phyloP scores from a whole-genome alignment of 2,329 filamentous ascomycete genomes.

The Epichloe sibirici region DNA sequence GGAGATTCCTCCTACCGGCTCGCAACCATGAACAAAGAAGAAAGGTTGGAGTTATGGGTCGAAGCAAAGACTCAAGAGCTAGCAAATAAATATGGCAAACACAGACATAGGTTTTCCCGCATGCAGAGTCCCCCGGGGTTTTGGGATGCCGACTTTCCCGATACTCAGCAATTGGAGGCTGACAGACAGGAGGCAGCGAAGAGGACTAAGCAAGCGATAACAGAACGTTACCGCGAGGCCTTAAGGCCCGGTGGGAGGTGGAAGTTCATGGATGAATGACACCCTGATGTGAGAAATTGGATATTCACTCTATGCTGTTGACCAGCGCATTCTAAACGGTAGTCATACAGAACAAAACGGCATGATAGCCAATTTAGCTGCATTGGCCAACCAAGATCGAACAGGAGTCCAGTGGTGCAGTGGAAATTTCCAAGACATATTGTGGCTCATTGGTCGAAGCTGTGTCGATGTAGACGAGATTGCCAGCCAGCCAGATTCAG shows the following conservation, averaged over 20 bases:
- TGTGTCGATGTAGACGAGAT: too few species aligned
- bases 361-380: too few species aligned
- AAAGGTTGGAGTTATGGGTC: conserved; percentile 55
- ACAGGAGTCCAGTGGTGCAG: too few species aligned
- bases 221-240: conserved; percentile 69
- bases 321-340: not conserved
- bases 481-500: too few species aligned
- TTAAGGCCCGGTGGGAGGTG: conserved; percentile 65
- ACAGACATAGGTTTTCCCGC: conserved; percentile 62
- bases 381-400: too few species aligned
- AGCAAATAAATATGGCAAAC: conserved; percentile 64
- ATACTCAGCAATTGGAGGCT: conserved; percentile 63
- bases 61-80: conserved; percentile 63
- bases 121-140: conserved; percentile 76
- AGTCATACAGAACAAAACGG: not conserved
- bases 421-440: too few species aligned
- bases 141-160: conserved; percentile 83
- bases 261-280: conserved; percentile 68
- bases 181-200: conserved; percentile 54
- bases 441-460: too few species aligned
- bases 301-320: not conserved
- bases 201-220: conserved; percentile 51
- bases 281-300: not conserved
- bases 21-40: conserved; percentile 42
- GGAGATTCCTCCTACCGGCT: conserved; percentile 48